Percentiles rank a stretch among this genome's conserved stretches.
These are phyloP conservation scores for Vigna trinervia DNA, from an alignment of 306 rosid species.

Conservation along the genomic window DNA sequence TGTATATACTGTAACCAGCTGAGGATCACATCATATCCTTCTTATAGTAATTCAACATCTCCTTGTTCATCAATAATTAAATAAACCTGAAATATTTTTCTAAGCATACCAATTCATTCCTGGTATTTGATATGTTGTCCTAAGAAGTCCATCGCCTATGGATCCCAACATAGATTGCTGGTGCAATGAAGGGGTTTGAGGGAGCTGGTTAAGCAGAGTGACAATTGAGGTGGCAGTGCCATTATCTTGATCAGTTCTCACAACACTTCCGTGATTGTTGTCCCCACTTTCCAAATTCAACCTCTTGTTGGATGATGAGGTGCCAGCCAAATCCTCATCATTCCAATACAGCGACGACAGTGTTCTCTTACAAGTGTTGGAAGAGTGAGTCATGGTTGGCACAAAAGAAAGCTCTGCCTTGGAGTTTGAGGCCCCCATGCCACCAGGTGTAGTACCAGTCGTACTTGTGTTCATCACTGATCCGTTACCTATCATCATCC, in stretches of 20 bases:
- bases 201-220: slow-evolving; percentile 74
- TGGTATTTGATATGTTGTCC: slow-evolving; percentile 55
- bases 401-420: slow-evolving; percentile 48
- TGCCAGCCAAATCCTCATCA: slow-evolving; percentile 48
- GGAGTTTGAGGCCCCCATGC: slow-evolving; percentile 38
- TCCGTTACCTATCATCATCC: slow-evolving; percentile 46
- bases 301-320: slow-evolving; percentile 58
- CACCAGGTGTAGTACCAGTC: background rate
- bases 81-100: slow-evolving; percentile 27
- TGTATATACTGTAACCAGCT: slow-evolving; percentile 20
- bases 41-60: slow-evolving; percentile 1
- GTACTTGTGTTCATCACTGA: slow-evolving; percentile 26
- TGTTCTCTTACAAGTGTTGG: slow-evolving; percentile 58
- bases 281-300: slow-evolving; percentile 54
- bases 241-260: slow-evolving; percentile 51
- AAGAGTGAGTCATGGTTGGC: slow-evolving; percentile 41
- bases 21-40: slow-evolving; percentile 20
- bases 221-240: slow-evolving; percentile 56
- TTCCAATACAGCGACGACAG: slow-evolving; percentile 68
- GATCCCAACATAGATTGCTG: slow-evolving; percentile 70
- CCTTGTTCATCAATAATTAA: slow-evolving; percentile 22
- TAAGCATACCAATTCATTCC: slow-evolving; percentile 83
- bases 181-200: slow-evolving; percentile 70
- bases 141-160: slow-evolving; percentile 55
- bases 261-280: slow-evolving; percentile 33